A percentile compares a stretch with the other conserved stretches of the same genome.
Evolutionary conservation across 345 rosid genomes (phyloP).

Genomic region (Syzygium grande): DNA sequence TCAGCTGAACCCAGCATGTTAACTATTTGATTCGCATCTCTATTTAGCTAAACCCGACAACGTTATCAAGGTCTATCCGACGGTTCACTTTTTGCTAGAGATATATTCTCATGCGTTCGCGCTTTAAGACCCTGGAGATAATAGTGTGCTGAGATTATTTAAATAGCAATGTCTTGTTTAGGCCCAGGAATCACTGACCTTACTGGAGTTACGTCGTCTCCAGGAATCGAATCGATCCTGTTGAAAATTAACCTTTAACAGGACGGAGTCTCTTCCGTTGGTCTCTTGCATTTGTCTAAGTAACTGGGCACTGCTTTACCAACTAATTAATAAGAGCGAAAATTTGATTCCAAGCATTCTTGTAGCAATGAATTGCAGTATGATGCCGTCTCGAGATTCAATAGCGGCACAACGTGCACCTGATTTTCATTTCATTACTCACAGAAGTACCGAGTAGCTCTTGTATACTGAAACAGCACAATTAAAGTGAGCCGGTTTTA

Average conservation of each 20-base stretch:
- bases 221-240: background rate
- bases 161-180: background rate
- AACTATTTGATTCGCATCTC: background rate
- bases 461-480: background rate
- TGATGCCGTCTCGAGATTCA: background rate
- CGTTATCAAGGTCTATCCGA: background rate
- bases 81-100: background rate
- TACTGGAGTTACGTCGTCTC: background rate
- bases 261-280: background rate
- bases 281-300: background rate
- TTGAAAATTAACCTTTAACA: background rate
- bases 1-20: background rate
- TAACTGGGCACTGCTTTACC: background rate
- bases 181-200: background rate
- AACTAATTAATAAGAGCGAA: background rate
- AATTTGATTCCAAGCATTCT: background rate
- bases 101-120: background rate
- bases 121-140: background rate
- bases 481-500: background rate
- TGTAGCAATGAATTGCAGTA: background rate
- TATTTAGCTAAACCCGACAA: background rate
- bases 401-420: background rate
- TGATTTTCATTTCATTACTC: background rate
- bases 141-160: background rate
- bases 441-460: background rate